These are phyloP conservation scores for Orbilia quercus DNA, from an alignment of 2,329 filamentous ascomycete genomes.

Conservation along the genomic window DNA sequence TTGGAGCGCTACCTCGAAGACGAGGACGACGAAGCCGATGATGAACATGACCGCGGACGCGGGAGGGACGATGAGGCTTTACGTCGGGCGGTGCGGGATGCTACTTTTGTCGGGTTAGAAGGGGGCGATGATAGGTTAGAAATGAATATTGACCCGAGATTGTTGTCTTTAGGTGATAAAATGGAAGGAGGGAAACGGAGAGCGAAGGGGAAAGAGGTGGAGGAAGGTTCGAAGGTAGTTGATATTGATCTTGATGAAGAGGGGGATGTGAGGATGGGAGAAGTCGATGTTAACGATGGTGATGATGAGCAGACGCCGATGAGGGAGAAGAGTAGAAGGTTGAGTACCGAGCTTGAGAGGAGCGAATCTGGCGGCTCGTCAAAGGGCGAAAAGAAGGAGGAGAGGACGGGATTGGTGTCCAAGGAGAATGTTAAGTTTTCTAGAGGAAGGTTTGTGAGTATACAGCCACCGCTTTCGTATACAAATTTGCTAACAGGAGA, in stretches of 20 bases:
- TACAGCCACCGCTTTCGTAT: not conserved
- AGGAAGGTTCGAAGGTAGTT: not conserved
- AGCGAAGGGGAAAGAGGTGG: no score
- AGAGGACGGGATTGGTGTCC: constrained; percentile 12
- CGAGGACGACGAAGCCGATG: constrained; percentile 24
- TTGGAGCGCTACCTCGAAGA: constrained; percentile 40
- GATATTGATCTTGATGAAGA: not conserved
- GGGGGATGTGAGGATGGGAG: constrained; percentile 2
- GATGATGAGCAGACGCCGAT: not conserved
- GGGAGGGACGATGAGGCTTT: not conserved
- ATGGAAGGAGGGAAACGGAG: not conserved
- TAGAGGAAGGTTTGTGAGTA: constrained; percentile 1
- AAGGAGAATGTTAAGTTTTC: constrained; percentile 29
- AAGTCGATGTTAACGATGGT: constrained; percentile 8
- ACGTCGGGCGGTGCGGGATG: not conserved
- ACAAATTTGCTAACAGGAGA: constrained; percentile 7
- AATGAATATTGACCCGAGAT: constrained; percentile 39
- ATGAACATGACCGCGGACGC: no score
- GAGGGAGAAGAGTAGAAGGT: constrained; percentile 1
- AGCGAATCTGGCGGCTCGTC: not conserved
- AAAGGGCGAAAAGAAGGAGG: constrained; percentile 8
- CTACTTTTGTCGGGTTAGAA: not conserved
- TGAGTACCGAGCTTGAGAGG: not conserved
- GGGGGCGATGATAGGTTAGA: not conserved
- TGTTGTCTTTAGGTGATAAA: constrained; percentile 1